A percentile compares a stretch with the other conserved stretches of the same genome.
phyloP scores from a whole-genome alignment of 371 early-diverging fungal genomes.

The Mucor indicus region DNA sequence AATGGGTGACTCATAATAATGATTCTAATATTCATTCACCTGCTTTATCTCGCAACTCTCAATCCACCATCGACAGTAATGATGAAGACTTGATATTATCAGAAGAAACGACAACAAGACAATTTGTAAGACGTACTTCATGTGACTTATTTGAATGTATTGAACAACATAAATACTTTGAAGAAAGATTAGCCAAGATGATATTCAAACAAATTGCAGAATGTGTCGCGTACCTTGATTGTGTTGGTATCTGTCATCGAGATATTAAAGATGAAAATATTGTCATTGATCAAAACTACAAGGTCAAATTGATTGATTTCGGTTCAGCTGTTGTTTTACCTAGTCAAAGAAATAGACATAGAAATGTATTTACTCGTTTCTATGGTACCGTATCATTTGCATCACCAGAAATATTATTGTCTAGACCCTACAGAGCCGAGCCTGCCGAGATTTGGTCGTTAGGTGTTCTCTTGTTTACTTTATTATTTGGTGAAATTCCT shows the following conservation, averaged over 20 bases:
- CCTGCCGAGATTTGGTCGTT: constrained; percentile 85
- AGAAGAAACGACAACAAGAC: not conserved
- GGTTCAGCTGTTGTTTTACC: constrained; percentile 54
- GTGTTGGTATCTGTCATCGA: constrained; percentile 57
- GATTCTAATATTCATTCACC: constrained; percentile 21
- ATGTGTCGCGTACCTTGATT: constrained; percentile 65
- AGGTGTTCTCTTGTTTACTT: constrained; percentile 73
- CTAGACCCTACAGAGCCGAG: constrained; percentile 69
- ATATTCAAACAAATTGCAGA: constrained; percentile 74
- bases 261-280: constrained; percentile 79
- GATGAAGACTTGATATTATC: constrained; percentile 11
- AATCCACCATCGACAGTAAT: constrained; percentile 27
- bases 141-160: constrained; percentile 85
- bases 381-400: constrained; percentile 56
- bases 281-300: constrained; percentile 53
- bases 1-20: constrained; percentile 43
- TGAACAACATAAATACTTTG: constrained; percentile 61
- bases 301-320: constrained; percentile 79
- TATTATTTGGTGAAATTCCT: constrained; percentile 74
- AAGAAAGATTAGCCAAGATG: constrained; percentile 53
- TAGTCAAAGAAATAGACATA: constrained; percentile 15
- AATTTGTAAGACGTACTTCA: constrained; percentile 51
- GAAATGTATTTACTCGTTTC: constrained; percentile 37
- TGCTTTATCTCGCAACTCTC: constrained; percentile 27
- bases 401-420: constrained; percentile 81